These are phyloP conservation scores for Aspergillus pseudonomiae DNA, from an alignment of 2,329 filamentous ascomycete genomes.

Conservation along the genomic window DNA sequence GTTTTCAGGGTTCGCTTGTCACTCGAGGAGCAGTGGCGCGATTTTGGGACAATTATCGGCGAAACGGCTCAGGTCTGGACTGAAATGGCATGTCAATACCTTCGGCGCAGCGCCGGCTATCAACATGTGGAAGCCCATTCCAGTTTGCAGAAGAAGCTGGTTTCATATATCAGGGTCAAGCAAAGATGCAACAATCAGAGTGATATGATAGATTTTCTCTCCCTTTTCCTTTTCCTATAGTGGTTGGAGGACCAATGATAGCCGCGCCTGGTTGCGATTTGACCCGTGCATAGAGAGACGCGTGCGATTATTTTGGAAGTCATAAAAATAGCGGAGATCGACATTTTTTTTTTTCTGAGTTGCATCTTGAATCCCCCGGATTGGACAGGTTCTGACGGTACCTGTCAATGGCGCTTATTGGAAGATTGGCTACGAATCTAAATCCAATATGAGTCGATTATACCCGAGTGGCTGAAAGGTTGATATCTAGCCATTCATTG, in stretches of 20 bases:
- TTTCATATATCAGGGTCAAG: not conserved
- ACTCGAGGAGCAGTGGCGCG: constrained; percentile 58
- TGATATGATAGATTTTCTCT: not conserved
- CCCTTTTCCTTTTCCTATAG: not conserved
- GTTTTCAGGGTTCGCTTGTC: constrained; percentile 59
- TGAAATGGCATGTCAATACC: constrained; percentile 23
- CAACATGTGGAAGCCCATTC: constrained; percentile 2
- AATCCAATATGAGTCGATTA: constrained; percentile 4
- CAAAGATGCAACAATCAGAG: not conserved
- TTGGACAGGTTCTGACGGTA: not conserved
- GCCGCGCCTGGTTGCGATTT: not conserved
- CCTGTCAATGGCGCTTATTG: not conserved
- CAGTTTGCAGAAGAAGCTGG: not conserved
- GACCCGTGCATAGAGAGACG: not conserved
- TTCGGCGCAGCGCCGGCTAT: constrained; percentile 3
- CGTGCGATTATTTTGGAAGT: not conserved
- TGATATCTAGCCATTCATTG: not conserved
- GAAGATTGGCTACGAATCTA: not conserved
- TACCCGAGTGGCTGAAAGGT: constrained; percentile 6
- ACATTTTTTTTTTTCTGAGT: not conserved
- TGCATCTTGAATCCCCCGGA: not conserved
- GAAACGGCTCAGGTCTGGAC: constrained; percentile 27
- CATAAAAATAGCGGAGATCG: not conserved
- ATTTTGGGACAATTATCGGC: constrained; percentile 56
- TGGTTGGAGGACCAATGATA: not conserved